Base-by-base conservation (phyloP, 148 eudicot species). In the Euryodendron excelsum region DNA sequence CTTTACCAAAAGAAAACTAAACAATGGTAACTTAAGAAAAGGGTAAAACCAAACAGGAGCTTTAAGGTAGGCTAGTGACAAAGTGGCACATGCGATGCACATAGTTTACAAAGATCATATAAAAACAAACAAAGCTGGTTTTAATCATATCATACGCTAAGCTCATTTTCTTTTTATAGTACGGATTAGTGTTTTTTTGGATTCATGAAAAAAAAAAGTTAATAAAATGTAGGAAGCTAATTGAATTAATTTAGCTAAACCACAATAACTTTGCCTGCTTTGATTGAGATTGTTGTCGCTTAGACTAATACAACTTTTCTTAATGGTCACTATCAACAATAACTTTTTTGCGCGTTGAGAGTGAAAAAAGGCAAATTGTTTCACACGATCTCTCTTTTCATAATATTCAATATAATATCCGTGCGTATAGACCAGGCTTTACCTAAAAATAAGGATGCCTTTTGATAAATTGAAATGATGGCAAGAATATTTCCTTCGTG, bases 81-180 rank as follows among this genome's bases (percentile, higher is more conserved):
- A 47, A 48, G 48, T 31, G 34, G 62, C n/a, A 55, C 52, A 53
- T 52, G 61, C 37, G 73, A 45, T 27, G 44, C 58, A 59, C 68
- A 58, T 39, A 37, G 2, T 41, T 44, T 39, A 0, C 39, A 55
- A 30, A n/a, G 6, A 15, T 59, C 58, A 59, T 39, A 45, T n/a
- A 5, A 41, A 47, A 13, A 1, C 30, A 28, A 41, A n/a, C 13
- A 60, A 37, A 50, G 53, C 72, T 64, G 67, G 69, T 79, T 56
- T 66, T 50, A 36, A 72, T 79, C 77, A 73, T 73, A 33, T 52
- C 77, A 48, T 36, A 44, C 77, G 37, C 82, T 72, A 78, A 31
- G 69, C 52, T 66, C 61, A 65, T 34, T 63, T 30, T 30, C 33
- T 23, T 73, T 56, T 56, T 6, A n/a, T 56, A 25, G 48, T 55